Evolutionary conservation across 1,139 yeast species (phyloP), one percentile per base, ranked within the genome.

Genomic region (Suhomyces bribrorum): DNA sequence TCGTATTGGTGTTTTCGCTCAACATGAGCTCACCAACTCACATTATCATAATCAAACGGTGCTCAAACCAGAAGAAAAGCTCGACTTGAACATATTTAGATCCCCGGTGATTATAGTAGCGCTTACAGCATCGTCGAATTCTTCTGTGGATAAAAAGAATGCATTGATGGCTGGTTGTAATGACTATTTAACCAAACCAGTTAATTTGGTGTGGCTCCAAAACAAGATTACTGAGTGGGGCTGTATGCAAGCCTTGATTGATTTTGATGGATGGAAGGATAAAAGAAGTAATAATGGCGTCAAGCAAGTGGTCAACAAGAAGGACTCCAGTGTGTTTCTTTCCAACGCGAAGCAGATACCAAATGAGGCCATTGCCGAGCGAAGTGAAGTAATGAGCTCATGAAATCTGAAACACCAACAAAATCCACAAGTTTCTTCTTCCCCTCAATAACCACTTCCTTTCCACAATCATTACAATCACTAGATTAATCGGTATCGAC

Each of bases 81-180:
- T 87, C 9, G 89, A 86, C 49, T 60, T 78, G 32, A 64, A 70
- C 9, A 62, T 76, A 13, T 87, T 89, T 63, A 72, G 88, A 47
- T 85, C 95, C 0, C 97, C 98, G 0, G 96, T 92, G 17, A 92
- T 92, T 41, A 90, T 92, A 40, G 98, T 92, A 24, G 98, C 98
- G 0, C 68, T 92, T 38, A 92, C 98, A 1, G 98, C 98, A 0
- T 83, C 92, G 9, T 86, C 94, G 14, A 70, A 72, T 44, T 77
- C 94, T 14, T 80, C 85, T n/a, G 83, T 83, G 17, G 97, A 90
- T 62, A 81, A 86, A 57, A 83, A 88, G 48, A 88, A 87, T 54
- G 98, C 98, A 0, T 70, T 92, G 45, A 86, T 95, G 31, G 97
- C 97, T 2, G 98, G 98, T 31, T 92, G 98, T 64, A 92, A 92